These are phyloP conservation scores for Didymella lethalis DNA, from an alignment of 2,329 filamentous ascomycete genomes.

Conservation along the genomic window DNA sequence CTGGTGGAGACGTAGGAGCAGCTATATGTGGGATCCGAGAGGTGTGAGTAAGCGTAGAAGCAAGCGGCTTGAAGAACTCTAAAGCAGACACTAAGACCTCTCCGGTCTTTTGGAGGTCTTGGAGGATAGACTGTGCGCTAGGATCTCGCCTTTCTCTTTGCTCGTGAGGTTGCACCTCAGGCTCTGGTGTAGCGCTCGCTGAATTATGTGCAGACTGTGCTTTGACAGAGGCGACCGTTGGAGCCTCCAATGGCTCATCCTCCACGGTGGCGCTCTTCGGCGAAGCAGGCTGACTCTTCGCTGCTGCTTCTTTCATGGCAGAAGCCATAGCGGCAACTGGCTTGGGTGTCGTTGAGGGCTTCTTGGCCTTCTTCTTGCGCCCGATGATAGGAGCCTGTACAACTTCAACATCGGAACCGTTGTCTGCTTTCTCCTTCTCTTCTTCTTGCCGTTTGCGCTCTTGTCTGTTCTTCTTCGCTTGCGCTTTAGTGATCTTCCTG, in stretches of 20 bases:
- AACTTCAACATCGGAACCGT: conserved; percentile 61
- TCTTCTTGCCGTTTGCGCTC: conserved; percentile 66
- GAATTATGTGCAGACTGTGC: conserved; percentile 31
- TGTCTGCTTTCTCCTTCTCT: conserved; percentile 50
- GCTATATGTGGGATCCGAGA: conserved; percentile 32
- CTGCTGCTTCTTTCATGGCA: conserved; percentile 21
- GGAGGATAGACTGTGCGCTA: conserved; percentile 50
- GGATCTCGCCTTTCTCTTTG: conserved; percentile 43
- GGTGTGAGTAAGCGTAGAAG: conserved; percentile 44
- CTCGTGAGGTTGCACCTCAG: conserved; percentile 33
- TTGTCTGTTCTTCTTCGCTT: conserved; percentile 78
- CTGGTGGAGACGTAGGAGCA: conserved; percentile 41
- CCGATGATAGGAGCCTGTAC: conserved; percentile 75
- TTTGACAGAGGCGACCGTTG: conserved; percentile 28
- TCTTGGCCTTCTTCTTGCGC: conserved; percentile 86
- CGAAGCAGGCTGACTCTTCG: conserved; percentile 42
- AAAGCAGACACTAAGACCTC: conserved; percentile 51
- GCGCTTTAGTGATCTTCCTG: conserved; percentile 76
- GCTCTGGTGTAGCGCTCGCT: conserved; percentile 32
- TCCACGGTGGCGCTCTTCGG: conserved; percentile 41
- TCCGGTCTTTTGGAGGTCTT: conserved; percentile 50
- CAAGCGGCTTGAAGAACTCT: conserved; percentile 55
- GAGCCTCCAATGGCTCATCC: conserved; percentile 35
- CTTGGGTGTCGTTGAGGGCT: conserved; percentile 53
- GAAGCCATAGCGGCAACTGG: conserved; percentile 28